A percentile compares a stretch with the other conserved stretches of the same genome.
phyloP scores from a whole-genome alignment of 768 basidiomycete species.

The Tremella yokohamensis region DNA sequence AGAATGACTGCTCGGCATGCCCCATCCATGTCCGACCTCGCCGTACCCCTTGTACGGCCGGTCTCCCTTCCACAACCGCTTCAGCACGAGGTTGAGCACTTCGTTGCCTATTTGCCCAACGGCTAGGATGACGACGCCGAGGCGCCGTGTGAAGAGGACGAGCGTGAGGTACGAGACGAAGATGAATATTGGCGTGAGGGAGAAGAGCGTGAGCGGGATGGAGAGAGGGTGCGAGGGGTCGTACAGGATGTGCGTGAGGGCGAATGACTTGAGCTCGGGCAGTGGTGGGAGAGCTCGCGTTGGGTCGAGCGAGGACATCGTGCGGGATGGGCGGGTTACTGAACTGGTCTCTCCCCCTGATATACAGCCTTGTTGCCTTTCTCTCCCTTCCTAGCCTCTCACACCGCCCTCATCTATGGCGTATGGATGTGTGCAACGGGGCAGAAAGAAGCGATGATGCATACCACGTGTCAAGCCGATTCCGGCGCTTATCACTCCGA shows the following conservation, averaged over 20 bases:
- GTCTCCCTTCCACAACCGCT: conserved; percentile 33
- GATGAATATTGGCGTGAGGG: conserved; percentile 48
- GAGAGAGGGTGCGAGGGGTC: conserved; percentile 45
- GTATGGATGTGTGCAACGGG: too few species aligned
- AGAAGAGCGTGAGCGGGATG: conserved; percentile 43
- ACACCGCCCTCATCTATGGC: too few species aligned
- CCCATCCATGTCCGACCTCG: conserved; percentile 45
- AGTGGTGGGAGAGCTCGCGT: conserved; percentile 6
- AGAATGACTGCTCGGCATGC: conserved; percentile 49
- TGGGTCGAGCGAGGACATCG: conserved; percentile 26
- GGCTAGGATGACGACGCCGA: conserved; percentile 37
- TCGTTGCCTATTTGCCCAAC: conserved; percentile 44
- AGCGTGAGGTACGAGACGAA: conserved; percentile 49
- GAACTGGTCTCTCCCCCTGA: too few species aligned
- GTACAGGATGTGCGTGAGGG: conserved; percentile 40
- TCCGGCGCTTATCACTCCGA: neutral
- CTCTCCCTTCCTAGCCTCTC: too few species aligned
- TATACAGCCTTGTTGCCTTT: too few species aligned
- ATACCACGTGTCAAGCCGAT: neutral
- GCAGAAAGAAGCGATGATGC: neutral
- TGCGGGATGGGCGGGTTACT: neutral
- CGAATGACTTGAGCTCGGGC: conserved; percentile 37
- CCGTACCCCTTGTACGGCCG: conserved; percentile 37
- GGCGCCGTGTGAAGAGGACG: conserved; percentile 39
- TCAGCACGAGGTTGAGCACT: conserved; percentile 35